A percentile compares a stretch with the other conserved stretches of the same genome.
phyloP scores from a whole-genome alignment of 768 basidiomycete species.

The Lentinula lateritia region DNA sequence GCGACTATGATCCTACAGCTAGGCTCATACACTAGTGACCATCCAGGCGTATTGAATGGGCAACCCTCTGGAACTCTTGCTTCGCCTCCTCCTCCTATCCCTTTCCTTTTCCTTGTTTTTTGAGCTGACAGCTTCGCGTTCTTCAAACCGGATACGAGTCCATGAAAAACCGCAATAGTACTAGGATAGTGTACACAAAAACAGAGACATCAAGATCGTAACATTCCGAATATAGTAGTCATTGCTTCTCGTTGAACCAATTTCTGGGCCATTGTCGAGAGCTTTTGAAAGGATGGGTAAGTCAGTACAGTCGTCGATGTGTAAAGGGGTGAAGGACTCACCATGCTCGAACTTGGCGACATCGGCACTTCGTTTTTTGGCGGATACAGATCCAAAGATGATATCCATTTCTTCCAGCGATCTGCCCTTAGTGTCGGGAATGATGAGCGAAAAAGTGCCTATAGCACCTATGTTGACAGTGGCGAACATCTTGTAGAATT shows the following conservation, averaged over 20 bases:
- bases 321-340: neutral
- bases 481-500: conserved; percentile 47
- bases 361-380: conserved; percentile 34
- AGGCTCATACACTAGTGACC: too few relatives aligned
- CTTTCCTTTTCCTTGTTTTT: too few relatives aligned
- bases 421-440: conserved; percentile 33
- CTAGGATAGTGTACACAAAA: neutral
- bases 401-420: conserved; percentile 23
- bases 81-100: too few relatives aligned
- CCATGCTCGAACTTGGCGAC: conserved; percentile 31
- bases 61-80: too few relatives aligned
- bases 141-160: too few relatives aligned
- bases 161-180: neutral
- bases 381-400: conserved; percentile 42
- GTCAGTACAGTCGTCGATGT: neutral
- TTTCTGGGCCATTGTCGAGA: neutral
- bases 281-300: neutral
- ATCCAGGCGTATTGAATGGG: too few relatives aligned
- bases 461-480: conserved; percentile 49
- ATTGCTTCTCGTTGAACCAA: neutral
- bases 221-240: neutral
- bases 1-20: too few relatives aligned
- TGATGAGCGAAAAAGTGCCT: conserved; percentile 38
- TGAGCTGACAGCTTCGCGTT: too few relatives aligned
- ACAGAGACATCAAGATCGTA: neutral